Percentiles rank a stretch among this genome's conserved stretches.
These are phyloP conservation scores for Parasarocladium wereldwijsianum DNA, from an alignment of 2,329 filamentous ascomycete genomes.

Conservation along the genomic window DNA sequence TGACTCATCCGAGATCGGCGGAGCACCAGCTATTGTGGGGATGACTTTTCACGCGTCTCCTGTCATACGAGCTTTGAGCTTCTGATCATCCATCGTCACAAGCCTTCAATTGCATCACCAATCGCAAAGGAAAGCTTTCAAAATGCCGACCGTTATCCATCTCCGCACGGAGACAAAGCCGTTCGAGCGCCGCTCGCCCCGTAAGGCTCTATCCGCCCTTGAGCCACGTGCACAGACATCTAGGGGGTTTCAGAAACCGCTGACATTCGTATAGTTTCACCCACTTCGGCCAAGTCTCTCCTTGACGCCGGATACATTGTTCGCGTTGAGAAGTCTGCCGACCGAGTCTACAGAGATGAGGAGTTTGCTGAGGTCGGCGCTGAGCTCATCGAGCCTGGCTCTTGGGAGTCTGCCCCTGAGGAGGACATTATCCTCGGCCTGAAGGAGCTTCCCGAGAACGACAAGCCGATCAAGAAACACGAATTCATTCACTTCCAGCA, in stretches of 20 bases:
- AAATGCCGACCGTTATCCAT: slow-evolving; percentile 7
- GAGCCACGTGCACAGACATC: no score
- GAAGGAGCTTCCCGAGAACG: slow-evolving; percentile 37
- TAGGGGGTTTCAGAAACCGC: background rate
- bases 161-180: slow-evolving; percentile 7
- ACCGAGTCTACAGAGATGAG: slow-evolving; percentile 47
- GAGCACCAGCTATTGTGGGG: no score
- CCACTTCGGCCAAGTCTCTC: slow-evolving; percentile 22
- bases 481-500: slow-evolving; percentile 27
- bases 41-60: no score
- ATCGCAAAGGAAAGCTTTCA: slow-evolving; percentile 1
- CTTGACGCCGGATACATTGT: slow-evolving; percentile 55
- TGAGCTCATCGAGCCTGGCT: slow-evolving; percentile 49
- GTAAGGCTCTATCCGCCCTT: slow-evolving; percentile 3
- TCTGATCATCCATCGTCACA: no score
- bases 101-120: no score
- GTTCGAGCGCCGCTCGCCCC: slow-evolving; percentile 6
- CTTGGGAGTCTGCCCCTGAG: slow-evolving; percentile 51
- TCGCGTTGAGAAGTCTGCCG: slow-evolving; percentile 48
- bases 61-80: no score
- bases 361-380: slow-evolving; percentile 49
- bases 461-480: slow-evolving; percentile 51
- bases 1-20: no score
- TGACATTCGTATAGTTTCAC: slow-evolving; percentile 8
- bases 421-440: slow-evolving; percentile 61